phyloP scores from a whole-genome alignment of 345 rosid genomes.

The Eucalyptus pumila region DNA sequence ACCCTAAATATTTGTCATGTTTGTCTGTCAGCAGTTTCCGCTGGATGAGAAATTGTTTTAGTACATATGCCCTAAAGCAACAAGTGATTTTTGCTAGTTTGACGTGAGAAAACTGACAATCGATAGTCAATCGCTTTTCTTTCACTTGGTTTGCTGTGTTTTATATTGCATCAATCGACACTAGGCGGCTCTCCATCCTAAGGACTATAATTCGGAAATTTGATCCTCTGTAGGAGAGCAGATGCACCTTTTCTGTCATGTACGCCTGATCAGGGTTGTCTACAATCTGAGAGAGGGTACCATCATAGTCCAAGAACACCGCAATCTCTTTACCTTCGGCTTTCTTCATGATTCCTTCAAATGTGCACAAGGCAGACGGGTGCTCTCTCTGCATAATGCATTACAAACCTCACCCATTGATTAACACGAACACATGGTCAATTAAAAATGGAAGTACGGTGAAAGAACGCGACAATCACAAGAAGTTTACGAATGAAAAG shows the following conservation, averaged over 20 bases:
- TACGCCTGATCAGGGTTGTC: constrained; percentile 7
- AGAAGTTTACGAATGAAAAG: neutral
- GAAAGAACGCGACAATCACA: neutral
- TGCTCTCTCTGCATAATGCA: neutral
- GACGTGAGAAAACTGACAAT: neutral
- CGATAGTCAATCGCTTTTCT: neutral
- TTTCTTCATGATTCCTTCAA: neutral
- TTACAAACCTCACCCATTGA: neutral
- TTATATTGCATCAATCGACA: neutral
- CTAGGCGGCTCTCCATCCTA: neutral
- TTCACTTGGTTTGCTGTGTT: neutral
- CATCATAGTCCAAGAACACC: constrained; percentile 7
- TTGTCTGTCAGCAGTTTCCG: neutral
- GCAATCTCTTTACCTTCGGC: constrained; percentile 1
- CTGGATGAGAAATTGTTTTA: neutral
- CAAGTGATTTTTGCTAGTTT: neutral
- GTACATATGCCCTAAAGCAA: neutral
- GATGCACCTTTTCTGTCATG: neutral
- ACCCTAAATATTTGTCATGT: neutral
- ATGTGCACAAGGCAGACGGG: neutral
- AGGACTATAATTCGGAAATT: neutral
- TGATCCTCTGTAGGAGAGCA: neutral
- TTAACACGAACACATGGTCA: neutral
- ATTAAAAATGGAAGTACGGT: neutral
- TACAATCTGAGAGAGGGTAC: constrained; percentile 8